Evolutionary conservation across 106 monocot species (phyloP), one percentile per base, ranked within the genome.

Genomic region (Dendrobium huoshanense): DNA sequence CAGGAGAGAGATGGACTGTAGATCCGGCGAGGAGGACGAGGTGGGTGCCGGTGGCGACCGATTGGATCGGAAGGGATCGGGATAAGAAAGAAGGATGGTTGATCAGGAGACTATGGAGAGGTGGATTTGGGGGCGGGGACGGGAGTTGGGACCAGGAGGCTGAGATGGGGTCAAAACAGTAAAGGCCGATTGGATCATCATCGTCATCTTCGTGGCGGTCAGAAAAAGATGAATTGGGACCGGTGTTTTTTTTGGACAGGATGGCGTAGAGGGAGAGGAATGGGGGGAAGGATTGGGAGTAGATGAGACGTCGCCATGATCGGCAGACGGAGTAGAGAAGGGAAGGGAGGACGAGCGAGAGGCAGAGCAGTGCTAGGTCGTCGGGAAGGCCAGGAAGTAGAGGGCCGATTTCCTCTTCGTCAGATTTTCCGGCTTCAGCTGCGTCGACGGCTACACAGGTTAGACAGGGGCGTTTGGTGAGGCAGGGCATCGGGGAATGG

Each of bases 11-110:
- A 72, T 48, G 16, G n/a, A 29, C 41, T 25, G 89, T 61, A 81
- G 93, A 86, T 83, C 80, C 93, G 19, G 91, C 67, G 76, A 91
- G 75, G 80, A 91, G 54, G 73, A 89, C 79, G 72, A 91, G 88
- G 70, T 70, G 75, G 79, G 76, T 77, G 70, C 80, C 27, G 41
- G 77, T 78, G 45, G 93, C 24, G 61, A 91, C 70, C 81, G 93
- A 75, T 72, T 96, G 95, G 72, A 96, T 58, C 15, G 95, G 91
- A 80, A 96, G 80, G 73, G 55, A 67, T 45, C 93, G 89, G 47
- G 95, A 80, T 72, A 93, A 22, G 89, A 96, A 96, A 45, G 87
- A 86, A 37, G 95, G 95, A 82, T 96, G 95, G 33, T 77, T 77
- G 76, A 89, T 81, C 81, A 83, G 82, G 74, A 87, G 79, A 5